Percentiles rank a stretch among this genome's conserved stretches.
phyloP scores from a whole-genome alignment of 176 grass and related monocot genomes.

The Rhipidocladum racemiflorum region DNA sequence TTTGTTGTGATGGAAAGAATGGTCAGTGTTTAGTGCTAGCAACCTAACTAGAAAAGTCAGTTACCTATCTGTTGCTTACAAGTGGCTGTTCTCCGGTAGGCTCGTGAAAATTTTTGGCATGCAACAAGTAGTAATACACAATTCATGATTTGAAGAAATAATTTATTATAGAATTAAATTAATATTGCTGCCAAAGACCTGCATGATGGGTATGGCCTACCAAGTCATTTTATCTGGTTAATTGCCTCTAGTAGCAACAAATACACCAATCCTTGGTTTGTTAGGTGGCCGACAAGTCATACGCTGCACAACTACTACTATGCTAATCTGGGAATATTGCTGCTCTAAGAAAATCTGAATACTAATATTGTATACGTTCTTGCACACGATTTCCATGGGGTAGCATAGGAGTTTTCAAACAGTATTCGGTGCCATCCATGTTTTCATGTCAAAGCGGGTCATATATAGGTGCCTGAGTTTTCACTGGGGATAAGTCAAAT shows the following conservation, averaged over 20 bases:
- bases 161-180: not conserved
- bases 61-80: not conserved
- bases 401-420: not conserved
- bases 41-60: not conserved
- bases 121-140: not conserved
- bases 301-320: not conserved
- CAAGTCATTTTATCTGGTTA: not conserved
- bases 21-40: constrained; percentile 23
- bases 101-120: not conserved
- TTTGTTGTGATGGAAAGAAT: not conserved
- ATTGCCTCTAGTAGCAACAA: not conserved
- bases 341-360: not conserved
- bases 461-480: not conserved
- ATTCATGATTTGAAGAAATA: not conserved
- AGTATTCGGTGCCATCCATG: not conserved
- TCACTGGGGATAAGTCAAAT: not conserved
- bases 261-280: constrained; percentile 17
- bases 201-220: not conserved
- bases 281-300: constrained; percentile 16
- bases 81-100: not conserved
- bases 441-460: not conserved
- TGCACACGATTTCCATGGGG: constrained; percentile 19
- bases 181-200: not conserved
- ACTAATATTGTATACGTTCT: not conserved
- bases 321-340: not conserved